Conservation (phyloP, 2,329 filamentous ascomycete genomes). For the Nothomitra cinnamomea region DNA sequence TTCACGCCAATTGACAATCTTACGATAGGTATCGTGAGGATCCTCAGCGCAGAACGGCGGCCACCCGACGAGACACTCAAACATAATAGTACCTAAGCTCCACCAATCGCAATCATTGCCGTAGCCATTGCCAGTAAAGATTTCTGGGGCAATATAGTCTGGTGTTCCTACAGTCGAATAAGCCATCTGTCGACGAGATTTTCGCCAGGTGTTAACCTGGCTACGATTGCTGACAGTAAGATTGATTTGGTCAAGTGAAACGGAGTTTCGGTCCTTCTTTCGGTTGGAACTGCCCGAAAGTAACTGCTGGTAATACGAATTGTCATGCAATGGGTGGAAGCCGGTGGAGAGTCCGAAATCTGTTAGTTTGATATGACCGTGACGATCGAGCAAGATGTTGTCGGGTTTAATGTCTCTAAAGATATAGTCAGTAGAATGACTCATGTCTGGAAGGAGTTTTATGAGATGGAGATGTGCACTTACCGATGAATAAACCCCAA, state of each 20-base stretch:
- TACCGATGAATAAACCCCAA: constrained; percentile 97
- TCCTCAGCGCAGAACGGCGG: constrained; percentile 98
- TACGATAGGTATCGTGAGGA: constrained; percentile 92
- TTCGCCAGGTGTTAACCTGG: constrained; percentile 97
- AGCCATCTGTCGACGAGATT: constrained; percentile 85
- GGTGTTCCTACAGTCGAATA: constrained; percentile 97
- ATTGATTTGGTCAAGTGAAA: constrained; percentile 95
- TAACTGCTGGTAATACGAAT: constrained; percentile 95
- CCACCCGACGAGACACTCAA: constrained; percentile 96
- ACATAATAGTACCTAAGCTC: constrained; percentile 98
- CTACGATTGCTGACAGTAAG: constrained; percentile 93
- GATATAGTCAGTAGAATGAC: constrained; percentile 13
- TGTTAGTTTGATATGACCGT: constrained; percentile 93
- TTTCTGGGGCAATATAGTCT: constrained; percentile 96
- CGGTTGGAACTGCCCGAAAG: constrained; percentile 62
- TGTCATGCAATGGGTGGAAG: constrained; percentile 95
- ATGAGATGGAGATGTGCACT: constrained; percentile 18
- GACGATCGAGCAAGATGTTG: constrained; percentile 89
- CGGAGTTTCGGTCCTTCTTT: constrained; percentile 72
- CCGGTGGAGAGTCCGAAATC: constrained; percentile 96
- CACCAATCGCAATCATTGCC: constrained; percentile 98
- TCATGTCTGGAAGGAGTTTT: constrained; percentile 1
- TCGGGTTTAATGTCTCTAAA: constrained; percentile 93
- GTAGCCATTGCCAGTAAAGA: constrained; percentile 93
- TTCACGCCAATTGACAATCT: constrained; percentile 97